Percentiles rank a stretch among this genome's conserved stretches.
Evolutionary conservation across 2,329 filamentous ascomycete genomes (phyloP).

Genomic region (Thelonectria discophora): DNA sequence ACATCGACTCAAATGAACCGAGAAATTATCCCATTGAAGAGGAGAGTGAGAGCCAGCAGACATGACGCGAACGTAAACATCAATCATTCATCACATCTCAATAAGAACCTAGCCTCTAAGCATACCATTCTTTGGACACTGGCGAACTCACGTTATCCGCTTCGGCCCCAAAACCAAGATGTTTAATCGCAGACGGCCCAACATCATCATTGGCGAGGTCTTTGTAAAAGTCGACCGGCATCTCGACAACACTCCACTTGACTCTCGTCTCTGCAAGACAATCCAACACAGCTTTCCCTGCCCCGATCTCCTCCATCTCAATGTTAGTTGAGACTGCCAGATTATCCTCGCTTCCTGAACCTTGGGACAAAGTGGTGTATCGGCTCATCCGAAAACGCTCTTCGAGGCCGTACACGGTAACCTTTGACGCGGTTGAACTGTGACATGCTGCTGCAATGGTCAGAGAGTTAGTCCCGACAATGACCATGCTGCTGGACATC

Average conservation of each 20-base stretch:
- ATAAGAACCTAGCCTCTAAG: neutral
- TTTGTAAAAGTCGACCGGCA: constrained; percentile 1
- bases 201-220: constrained; percentile 1
- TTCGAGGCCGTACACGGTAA: neutral
- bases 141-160: neutral
- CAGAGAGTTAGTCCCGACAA: constrained; percentile 9
- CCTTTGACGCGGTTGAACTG: neutral
- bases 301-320: neutral
- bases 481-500: neutral
- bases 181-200: constrained; percentile 2
- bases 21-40: no score
- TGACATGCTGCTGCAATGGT: constrained; percentile 9
- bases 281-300: neutral
- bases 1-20: no score
- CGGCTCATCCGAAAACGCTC: neutral
- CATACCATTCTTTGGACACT: constrained; percentile 2
- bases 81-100: neutral
- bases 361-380: neutral
- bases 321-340: neutral
- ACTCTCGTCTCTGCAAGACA: constrained; percentile 1
- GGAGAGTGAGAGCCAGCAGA: no score
- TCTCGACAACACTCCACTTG: constrained; percentile 4
- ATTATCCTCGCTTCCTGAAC: neutral
- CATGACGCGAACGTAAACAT: neutral
- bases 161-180: constrained; percentile 5